Conservation (phyloP, 2,329 filamentous ascomycete species). For the Alternaria gaisen region DNA sequence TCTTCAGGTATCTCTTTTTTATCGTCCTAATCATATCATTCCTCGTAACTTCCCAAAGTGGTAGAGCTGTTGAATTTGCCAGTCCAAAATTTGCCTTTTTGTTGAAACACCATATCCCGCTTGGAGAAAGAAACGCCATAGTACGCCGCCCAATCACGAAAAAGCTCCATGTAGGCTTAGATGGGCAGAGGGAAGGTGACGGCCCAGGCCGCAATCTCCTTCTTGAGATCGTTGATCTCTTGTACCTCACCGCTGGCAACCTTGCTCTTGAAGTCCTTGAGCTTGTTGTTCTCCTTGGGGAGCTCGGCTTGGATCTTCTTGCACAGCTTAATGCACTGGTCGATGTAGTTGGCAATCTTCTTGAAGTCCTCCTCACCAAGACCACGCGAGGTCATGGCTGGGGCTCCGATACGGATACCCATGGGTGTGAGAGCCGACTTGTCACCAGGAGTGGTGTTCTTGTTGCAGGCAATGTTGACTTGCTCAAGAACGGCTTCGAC, state of each 20-base stretch:
- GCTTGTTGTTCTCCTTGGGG: conserved; percentile 98
- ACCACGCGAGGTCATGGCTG: conserved; percentile 97
- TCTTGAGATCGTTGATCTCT: conserved; percentile 84
- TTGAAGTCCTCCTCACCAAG: conserved; percentile 88
- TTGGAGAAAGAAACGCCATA: conserved; percentile 21
- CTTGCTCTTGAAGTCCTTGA: conserved; percentile 99
- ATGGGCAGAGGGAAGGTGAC: conserved; percentile 91
- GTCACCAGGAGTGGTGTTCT: conserved; percentile 98
- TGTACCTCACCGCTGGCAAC: conserved; percentile 78
- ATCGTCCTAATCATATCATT: conserved; percentile 11
- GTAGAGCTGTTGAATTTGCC: conserved; percentile 40
- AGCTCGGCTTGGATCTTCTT: conserved; percentile 84
- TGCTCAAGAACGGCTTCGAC: conserved; percentile 91
- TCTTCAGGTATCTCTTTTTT: background rate
- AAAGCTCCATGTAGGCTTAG: conserved; percentile 42
- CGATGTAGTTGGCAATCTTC: conserved; percentile 84
- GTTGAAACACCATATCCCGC: conserved; percentile 31
- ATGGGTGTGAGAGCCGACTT: conserved; percentile 92
- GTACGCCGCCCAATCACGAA: conserved; percentile 22
- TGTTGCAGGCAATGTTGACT: conserved; percentile 96
- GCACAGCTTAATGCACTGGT: conserved; percentile 86
- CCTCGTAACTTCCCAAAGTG: conserved; percentile 12
- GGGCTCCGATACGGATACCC: conserved; percentile 91
- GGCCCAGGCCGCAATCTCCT: conserved; percentile 90
- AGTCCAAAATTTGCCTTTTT: conserved; percentile 28